These are phyloP conservation scores for Eucalyptus marginata DNA, from an alignment of 345 rosid species.

Conservation along the genomic window DNA sequence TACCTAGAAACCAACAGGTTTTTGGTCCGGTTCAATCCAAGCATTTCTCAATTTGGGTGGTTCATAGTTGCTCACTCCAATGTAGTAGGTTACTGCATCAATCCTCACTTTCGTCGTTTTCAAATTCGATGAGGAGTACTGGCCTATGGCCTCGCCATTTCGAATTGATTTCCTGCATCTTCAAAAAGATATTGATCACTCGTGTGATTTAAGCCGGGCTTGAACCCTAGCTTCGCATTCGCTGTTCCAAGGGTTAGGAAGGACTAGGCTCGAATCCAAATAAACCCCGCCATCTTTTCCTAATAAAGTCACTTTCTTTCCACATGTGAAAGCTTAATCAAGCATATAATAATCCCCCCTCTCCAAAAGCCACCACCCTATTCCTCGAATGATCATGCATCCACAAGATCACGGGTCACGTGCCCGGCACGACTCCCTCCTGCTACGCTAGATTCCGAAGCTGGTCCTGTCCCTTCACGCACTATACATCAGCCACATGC, in stretches of 20 bases:
- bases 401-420: not conserved
- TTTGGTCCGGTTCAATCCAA: accelerated
- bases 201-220: accelerated
- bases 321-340: not conserved
- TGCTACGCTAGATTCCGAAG: not conserved
- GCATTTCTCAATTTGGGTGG: no score
- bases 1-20: accelerated
- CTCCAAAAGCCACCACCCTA: not conserved
- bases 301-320: not conserved
- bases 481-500: not conserved
- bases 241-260: not conserved
- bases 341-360: not conserved
- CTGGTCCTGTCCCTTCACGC: not conserved
- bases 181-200: not conserved
- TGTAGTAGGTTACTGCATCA: no score
- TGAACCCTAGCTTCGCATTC: accelerated
- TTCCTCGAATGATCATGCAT: not conserved
- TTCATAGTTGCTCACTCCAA: no score
- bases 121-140: accelerated
- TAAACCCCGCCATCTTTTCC: not conserved
- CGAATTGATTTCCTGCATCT: accelerated
- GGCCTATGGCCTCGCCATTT: not conserved
- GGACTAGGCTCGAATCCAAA: not conserved
- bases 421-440: not conserved
- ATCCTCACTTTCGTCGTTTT: not conserved